Percentiles rank a stretch among this genome's conserved stretches.
phyloP scores from a whole-genome alignment of 139 green algal genomes.

The Chlamydomonas eustigma region DNA sequence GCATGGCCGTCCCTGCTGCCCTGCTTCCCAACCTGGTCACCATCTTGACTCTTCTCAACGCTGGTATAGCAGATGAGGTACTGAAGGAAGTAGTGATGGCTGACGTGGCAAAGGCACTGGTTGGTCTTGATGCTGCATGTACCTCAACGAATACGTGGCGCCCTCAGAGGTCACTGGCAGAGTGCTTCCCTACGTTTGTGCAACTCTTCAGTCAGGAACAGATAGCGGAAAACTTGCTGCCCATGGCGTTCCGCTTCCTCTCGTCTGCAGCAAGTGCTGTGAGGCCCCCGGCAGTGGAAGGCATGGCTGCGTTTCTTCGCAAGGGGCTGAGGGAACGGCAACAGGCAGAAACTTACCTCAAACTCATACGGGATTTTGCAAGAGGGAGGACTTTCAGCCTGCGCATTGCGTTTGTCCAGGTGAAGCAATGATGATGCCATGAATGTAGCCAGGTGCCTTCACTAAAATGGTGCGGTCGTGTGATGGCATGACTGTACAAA shows the following conservation, averaged over 20 bases:
- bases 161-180: constrained; percentile 29
- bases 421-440: not conserved
- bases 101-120: constrained; percentile 47
- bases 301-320: not conserved
- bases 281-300: constrained; percentile 17
- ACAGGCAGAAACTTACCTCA: constrained; percentile 50
- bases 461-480: no score
- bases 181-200: constrained; percentile 35
- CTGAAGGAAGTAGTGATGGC: constrained; percentile 22
- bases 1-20: not conserved
- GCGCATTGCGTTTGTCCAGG: not conserved
- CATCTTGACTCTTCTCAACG: not conserved
- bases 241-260: constrained; percentile 40
- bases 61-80: constrained; percentile 14
- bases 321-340: constrained; percentile 35
- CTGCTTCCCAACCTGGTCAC: not conserved
- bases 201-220: constrained; percentile 30
- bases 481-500: no score
- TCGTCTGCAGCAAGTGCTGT: constrained; percentile 35
- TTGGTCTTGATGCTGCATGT: constrained; percentile 34
- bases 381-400: not conserved
- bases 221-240: constrained; percentile 47
- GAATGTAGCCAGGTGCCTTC: not conserved
- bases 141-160: constrained; percentile 36
- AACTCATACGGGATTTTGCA: constrained; percentile 57